These are phyloP conservation scores for Ceratobasidium sp. DNA, from an alignment of 1,284 basidiomycete genomes.

Conservation along the genomic window DNA sequence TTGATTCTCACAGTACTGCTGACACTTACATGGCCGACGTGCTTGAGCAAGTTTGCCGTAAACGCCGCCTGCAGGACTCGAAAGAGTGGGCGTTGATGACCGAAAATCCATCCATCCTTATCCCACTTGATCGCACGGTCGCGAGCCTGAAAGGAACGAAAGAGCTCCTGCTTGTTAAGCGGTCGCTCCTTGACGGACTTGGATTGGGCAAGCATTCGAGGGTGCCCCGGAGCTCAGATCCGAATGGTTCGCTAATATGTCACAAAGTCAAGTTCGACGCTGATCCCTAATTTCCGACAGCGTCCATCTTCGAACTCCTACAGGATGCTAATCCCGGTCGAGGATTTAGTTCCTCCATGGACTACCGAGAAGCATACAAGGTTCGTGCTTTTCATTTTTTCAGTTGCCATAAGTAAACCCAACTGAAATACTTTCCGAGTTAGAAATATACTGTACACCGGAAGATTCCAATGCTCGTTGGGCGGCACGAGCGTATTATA, in stretches of 20 bases:
- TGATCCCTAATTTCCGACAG: constrained; percentile 57
- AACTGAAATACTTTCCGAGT: constrained; percentile 9
- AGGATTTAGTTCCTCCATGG: constrained; percentile 41
- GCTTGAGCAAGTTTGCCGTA: constrained; percentile 84
- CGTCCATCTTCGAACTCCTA: constrained; percentile 89
- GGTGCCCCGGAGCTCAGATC: constrained; percentile 77
- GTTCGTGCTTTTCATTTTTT: constrained; percentile 57
- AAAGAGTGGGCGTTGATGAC: constrained; percentile 88
- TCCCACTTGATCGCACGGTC: constrained; percentile 95
- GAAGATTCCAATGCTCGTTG: constrained; percentile 91
- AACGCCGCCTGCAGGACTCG: constrained; percentile 75
- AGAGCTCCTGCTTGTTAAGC: constrained; percentile 85
- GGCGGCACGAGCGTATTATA: constrained; percentile 88
- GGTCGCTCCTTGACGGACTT: constrained; percentile 74
- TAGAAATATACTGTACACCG: constrained; percentile 95
- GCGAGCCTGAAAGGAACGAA: constrained; percentile 89
- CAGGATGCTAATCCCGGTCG: constrained; percentile 58
- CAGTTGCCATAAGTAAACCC: constrained; percentile 1
- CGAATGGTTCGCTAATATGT: constrained; percentile 73
- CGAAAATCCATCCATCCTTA: constrained; percentile 80
- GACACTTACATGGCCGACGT: constrained; percentile 99
- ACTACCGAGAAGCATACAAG: constrained; percentile 72
- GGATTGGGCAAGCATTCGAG: constrained; percentile 66
- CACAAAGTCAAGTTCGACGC: neutral
- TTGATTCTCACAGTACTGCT: constrained; percentile 66